Evolutionary conservation across 2,329 filamentous ascomycete genomes (phyloP), one percentile per base, ranked within the genome.

Genomic region (Pseudogymnoascus sp.): DNA sequence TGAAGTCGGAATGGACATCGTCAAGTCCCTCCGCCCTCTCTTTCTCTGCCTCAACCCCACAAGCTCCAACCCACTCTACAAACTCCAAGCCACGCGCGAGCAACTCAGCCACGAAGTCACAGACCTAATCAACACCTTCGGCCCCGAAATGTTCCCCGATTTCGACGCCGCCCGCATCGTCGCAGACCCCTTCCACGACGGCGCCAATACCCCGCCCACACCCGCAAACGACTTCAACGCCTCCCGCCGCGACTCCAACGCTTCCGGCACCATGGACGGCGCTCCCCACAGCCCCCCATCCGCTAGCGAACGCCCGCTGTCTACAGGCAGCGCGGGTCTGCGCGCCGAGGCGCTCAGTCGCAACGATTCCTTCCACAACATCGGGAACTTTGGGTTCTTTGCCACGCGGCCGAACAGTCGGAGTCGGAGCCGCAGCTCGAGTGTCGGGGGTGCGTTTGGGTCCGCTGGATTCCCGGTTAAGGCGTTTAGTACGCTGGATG

Each of bases 1-100:
- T 57, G 95, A 99, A 77, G 88, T 96, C n/a, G 95, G 93, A 62
- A 97, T 99, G 92, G 95, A 99, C 73, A 97, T 99, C 63, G 80
- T 95, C 78, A 99, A 97, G 77, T 97, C 93, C 0, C 83, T 99
- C 14, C 86, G 91, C 8, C 95, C 95, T 5, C 83, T 99, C 8
- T 80, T 96, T 54, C 81, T 97, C 36, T 95, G 90, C 68, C 82
- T 97, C 71, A 89, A 89, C 70, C 95, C 95, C 1, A 86, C 86
- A 4, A 93, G 90, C 1, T 88, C 86, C 74, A 96, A 93, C 77
- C 91, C 89, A 64, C 85, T 99, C 60, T 84, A 90, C 67, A 88
- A 88, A 69, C 83, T 99, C 61, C 86, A 91, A 64, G 78, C 84
- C 68, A 82, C 85, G 66, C 86, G 95, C 62, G 87, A 84, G 26